A percentile compares a stretch with the other conserved stretches of the same genome.
These are phyloP conservation scores for Rugonectria rugulosa DNA, from an alignment of 2,329 filamentous ascomycete species.

Conservation along the genomic window DNA sequence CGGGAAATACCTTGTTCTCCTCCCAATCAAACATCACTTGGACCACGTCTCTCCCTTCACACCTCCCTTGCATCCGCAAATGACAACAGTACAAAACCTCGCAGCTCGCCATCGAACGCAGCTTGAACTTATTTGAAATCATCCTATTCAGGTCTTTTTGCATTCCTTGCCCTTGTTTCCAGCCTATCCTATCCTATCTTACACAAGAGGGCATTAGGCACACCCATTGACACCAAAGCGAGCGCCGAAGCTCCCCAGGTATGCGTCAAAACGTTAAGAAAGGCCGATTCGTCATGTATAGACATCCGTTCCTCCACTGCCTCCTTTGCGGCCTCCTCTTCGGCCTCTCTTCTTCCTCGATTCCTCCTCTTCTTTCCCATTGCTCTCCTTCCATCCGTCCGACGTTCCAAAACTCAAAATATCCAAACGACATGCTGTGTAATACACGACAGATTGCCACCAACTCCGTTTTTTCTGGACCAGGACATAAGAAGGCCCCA, in stretches of 20 bases:
- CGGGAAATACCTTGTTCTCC: too few relatives aligned
- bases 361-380: slow-evolving; percentile 16
- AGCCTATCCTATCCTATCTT: slow-evolving; percentile 19
- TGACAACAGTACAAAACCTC: slow-evolving; percentile 11
- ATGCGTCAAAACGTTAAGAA: slow-evolving; percentile 20
- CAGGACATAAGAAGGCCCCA: slow-evolving; percentile 35
- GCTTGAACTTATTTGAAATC: background rate
- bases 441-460: slow-evolving; percentile 29
- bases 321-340: background rate
- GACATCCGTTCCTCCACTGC: slow-evolving; percentile 18
- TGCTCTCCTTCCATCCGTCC: slow-evolving; percentile 7
- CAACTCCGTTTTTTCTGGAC: slow-evolving; percentile 37
- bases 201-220: slow-evolving; percentile 15
- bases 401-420: slow-evolving; percentile 34
- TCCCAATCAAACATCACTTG: too few relatives aligned
- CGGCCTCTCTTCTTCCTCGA: slow-evolving; percentile 3
- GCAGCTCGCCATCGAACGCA: background rate
- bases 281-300: slow-evolving; percentile 26
- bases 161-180: slow-evolving; percentile 19
- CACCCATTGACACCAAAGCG: slow-evolving; percentile 9
- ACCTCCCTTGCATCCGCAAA: background rate
- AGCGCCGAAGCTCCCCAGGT: slow-evolving; percentile 8
- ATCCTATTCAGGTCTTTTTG: slow-evolving; percentile 11
- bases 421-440: slow-evolving; percentile 30
- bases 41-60: slow-evolving; percentile 11